Conservation (phyloP, 2,329 filamentous ascomycete species). For the Botrytis sinoallii region DNA sequence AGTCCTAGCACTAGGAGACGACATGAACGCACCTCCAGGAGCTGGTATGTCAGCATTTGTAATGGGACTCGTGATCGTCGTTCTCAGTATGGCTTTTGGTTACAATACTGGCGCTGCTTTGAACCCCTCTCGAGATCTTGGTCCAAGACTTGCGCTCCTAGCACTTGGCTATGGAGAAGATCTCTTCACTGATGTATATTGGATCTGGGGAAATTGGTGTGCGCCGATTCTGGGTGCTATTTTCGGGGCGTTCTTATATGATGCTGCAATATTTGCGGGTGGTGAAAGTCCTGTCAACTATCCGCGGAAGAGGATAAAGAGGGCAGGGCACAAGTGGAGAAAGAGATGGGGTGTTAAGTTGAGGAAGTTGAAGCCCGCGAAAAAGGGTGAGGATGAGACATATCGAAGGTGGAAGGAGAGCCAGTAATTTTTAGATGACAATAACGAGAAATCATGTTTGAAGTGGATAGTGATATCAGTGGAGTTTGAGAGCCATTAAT, state of each 20-base stretch:
- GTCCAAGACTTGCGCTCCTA: conserved; percentile 46
- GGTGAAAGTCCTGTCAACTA: conserved; percentile 52
- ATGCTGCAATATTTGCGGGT: conserved; percentile 49
- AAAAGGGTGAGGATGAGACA: not conserved
- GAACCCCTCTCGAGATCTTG: conserved; percentile 50
- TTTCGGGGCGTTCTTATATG: conserved; percentile 49
- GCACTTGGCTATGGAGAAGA: conserved; percentile 45
- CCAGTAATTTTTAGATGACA: not conserved
- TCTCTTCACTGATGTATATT: conserved; percentile 43
- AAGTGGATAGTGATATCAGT: not conserved
- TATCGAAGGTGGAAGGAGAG: conserved; percentile 4
- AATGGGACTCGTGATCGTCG: conserved; percentile 44
- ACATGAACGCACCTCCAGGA: conserved; percentile 47
- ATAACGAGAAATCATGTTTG: not conserved
- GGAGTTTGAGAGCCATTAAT: not conserved
- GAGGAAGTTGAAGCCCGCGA: conserved; percentile 16
- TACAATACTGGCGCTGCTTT: conserved; percentile 48
- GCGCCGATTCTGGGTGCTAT: conserved; percentile 42
- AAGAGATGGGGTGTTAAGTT: conserved; percentile 31
- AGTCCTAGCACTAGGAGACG: conserved; percentile 46
- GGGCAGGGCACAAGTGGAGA: conserved; percentile 46
- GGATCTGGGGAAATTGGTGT: conserved; percentile 44
- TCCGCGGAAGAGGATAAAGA: conserved; percentile 43
- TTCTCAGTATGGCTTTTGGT: conserved; percentile 42
- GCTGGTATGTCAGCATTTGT: conserved; percentile 52